A percentile compares a stretch with the other conserved stretches of the same genome.
These are phyloP conservation scores for Cenchrus purpureus DNA, from an alignment of 176 grass and related monocot genomes.

Conservation along the genomic window DNA sequence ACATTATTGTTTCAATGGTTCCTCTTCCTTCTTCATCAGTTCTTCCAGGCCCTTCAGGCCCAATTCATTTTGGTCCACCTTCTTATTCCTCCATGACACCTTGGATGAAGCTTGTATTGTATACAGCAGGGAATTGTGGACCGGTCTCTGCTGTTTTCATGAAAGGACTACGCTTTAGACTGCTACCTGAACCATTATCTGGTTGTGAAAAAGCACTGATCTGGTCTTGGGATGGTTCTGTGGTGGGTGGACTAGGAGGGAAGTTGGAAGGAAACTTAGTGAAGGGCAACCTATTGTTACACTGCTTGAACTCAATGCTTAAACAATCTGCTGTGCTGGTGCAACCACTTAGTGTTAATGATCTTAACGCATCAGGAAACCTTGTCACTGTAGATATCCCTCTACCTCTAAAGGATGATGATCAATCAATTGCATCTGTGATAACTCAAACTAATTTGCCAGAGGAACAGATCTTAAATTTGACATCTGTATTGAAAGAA, in stretches of 20 bases:
- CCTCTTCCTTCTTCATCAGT: slow-evolving; percentile 89
- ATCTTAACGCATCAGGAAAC: slow-evolving; percentile 76
- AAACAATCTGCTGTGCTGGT: slow-evolving; percentile 90
- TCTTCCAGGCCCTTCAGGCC: slow-evolving; percentile 79
- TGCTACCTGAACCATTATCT: slow-evolving; percentile 88
- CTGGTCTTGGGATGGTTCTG: slow-evolving; percentile 96
- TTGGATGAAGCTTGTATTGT: slow-evolving; percentile 98
- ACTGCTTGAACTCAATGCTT: slow-evolving; percentile 92
- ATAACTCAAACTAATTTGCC: slow-evolving; percentile 53
- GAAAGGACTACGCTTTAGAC: slow-evolving; percentile 85
- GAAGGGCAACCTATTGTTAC: slow-evolving; percentile 87
- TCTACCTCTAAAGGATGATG: slow-evolving; percentile 81
- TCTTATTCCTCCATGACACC: slow-evolving; percentile 94
- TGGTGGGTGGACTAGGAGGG: slow-evolving; percentile 76
- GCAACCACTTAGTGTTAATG: slow-evolving; percentile 81
- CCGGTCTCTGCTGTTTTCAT: slow-evolving; percentile 88
- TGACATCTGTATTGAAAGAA: slow-evolving; percentile 67
- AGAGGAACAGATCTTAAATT: slow-evolving; percentile 55
- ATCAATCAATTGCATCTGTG: slow-evolving; percentile 60
- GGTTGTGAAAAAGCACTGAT: slow-evolving; percentile 89
- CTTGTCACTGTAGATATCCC: slow-evolving; percentile 81
- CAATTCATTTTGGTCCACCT: slow-evolving; percentile 91
- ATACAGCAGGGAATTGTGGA: slow-evolving; percentile 73
- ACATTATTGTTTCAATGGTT: slow-evolving; percentile 97
- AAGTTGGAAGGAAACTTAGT: slow-evolving; percentile 99